Evolutionary conservation across 768 basidiomycete genomes (phyloP).

Genomic region (Gloeostereum incarnatum): DNA sequence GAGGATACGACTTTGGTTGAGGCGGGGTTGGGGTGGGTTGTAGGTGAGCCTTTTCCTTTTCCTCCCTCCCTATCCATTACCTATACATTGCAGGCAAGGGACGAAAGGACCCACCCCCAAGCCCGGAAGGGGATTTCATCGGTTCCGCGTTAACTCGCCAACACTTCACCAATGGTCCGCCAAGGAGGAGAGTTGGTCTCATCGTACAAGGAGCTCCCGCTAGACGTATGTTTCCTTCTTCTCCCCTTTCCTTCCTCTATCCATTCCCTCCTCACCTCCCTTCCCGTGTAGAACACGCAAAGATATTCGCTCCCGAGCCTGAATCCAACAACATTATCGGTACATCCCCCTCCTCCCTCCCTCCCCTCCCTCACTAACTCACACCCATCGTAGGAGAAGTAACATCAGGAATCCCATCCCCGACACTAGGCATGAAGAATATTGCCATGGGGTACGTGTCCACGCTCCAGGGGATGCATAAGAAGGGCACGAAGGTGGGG

Average conservation of each 20-base stretch:
- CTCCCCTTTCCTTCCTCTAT: neutral
- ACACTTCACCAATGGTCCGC: slow-evolving; percentile 75
- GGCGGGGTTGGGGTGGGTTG: slow-evolving; percentile 88
- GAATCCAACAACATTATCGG: slow-evolving; percentile 42
- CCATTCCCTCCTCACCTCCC: slow-evolving; percentile 4
- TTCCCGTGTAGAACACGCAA: slow-evolving; percentile 57
- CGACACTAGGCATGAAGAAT: slow-evolving; percentile 79
- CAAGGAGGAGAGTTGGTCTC: slow-evolving; percentile 72
- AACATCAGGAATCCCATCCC: slow-evolving; percentile 95
- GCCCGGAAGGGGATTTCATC: slow-evolving; percentile 62
- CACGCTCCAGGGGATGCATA: slow-evolving; percentile 77
- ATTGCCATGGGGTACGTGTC: slow-evolving; percentile 94
- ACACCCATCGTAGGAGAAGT: slow-evolving; percentile 41
- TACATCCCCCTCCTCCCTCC: slow-evolving; percentile 4
- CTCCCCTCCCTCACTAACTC: too few species aligned
- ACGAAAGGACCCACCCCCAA: too few species aligned
- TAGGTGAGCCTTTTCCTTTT: slow-evolving; percentile 47
- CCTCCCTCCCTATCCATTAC: neutral
- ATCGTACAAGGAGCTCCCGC: slow-evolving; percentile 82
- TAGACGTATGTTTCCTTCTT: slow-evolving; percentile 42
- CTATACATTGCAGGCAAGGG: slow-evolving; percentile 62
- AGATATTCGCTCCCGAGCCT: slow-evolving; percentile 49
- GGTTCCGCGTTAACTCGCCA: slow-evolving; percentile 65
- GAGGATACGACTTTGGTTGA: slow-evolving; percentile 84
- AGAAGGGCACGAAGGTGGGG: slow-evolving; percentile 79